Evolutionary conservation across 2,329 filamentous ascomycete genomes (phyloP).

Genomic region (Septoria linicola): DNA sequence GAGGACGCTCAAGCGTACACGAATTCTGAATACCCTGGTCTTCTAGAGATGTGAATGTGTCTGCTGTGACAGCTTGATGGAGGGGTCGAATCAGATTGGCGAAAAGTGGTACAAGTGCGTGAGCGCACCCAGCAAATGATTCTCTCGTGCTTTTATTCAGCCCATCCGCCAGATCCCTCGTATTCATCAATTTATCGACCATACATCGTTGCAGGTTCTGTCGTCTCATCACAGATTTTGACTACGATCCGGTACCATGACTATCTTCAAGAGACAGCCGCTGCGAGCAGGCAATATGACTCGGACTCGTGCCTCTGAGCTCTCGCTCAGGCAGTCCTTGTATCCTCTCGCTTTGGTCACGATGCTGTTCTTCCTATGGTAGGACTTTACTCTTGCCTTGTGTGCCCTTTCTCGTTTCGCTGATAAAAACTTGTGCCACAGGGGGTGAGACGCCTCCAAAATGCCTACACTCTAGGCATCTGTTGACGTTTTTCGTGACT

Average conservation of each 20-base stretch:
- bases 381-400: not conserved
- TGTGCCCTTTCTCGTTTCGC: too few relatives aligned
- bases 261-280: constrained; percentile 24
- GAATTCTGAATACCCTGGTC: not conserved
- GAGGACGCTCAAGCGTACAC: constrained; percentile 1
- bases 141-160: too few relatives aligned
- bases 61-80: too few relatives aligned
- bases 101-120: too few relatives aligned
- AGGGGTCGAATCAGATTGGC: too few relatives aligned
- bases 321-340: constrained; percentile 23
- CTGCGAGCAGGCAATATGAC: constrained; percentile 23
- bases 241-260: constrained; percentile 8
- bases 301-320: constrained; percentile 24
- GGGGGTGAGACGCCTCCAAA: not conserved
- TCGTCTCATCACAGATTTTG: not conserved
- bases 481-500: too few relatives aligned
- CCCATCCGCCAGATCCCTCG: too few relatives aligned
- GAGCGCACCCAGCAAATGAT: too few relatives aligned
- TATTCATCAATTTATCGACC: not conserved
- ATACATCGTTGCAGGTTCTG: not conserved
- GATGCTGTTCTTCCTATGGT: constrained; percentile 64
- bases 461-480: too few relatives aligned
- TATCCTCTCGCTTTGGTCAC: constrained; percentile 64
- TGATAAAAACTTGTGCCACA: not conserved
- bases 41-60: too few relatives aligned